These are phyloP conservation scores for Crithidia sp. DNA, from an alignment of 208 protist species.

Conservation along the genomic window DNA sequence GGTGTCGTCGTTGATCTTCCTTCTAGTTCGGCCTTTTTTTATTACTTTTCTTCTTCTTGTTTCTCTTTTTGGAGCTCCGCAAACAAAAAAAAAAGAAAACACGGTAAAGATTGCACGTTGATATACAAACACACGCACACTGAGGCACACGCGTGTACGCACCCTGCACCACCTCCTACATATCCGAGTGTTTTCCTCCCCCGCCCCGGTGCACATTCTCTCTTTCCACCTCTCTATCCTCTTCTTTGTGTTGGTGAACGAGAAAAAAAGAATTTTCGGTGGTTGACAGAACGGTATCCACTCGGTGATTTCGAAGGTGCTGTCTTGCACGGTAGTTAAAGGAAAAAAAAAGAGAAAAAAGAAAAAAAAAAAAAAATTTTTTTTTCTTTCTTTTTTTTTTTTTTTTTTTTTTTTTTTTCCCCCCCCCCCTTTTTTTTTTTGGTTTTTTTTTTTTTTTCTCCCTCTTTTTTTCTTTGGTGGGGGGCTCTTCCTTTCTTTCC, in stretches of 20 bases:
- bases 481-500: no score
- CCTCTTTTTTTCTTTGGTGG: no score
- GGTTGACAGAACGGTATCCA: no score
- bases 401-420: no score
- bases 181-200: conserved; percentile 1
- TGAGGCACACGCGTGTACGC: not conserved
- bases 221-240: not conserved
- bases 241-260: no score
- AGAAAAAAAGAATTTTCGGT: no score
- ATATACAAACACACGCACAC: no score
- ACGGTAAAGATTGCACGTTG: no score
- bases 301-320: conserved; percentile 10
- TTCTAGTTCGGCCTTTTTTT: not conserved
- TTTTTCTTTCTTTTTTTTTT: not conserved
- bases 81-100: not conserved
- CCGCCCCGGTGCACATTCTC: not conserved
- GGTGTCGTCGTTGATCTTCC: no score
- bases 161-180: conserved; percentile 7
- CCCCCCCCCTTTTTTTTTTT: no score
- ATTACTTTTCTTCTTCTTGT: not conserved
- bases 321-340: not conserved
- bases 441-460: no score
- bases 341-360: no score
- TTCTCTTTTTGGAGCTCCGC: conserved; percentile 1
- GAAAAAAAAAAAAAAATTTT: not conserved